Base-by-base conservation (phyloP, 2,329 filamentous ascomycete genomes). In the Fusarium verrucosum region DNA sequence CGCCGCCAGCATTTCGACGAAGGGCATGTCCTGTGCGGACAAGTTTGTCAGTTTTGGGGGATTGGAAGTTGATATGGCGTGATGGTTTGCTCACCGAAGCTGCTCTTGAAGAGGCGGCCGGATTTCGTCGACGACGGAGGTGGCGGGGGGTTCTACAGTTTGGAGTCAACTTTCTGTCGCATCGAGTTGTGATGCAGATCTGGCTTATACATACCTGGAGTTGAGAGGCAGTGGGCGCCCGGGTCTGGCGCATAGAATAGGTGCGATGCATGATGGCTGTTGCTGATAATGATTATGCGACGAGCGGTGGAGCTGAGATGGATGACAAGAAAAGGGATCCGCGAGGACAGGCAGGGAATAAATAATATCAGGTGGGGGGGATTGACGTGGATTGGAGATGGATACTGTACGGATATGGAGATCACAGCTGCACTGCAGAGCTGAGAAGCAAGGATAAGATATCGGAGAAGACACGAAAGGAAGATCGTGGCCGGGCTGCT, bases 181-280 rank as follows among this genome's bases (percentile, higher is more conserved):
- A 26, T n/a, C 30, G 32, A 20, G 20, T 37, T 33, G 38, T 26
- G 20, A 23, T 17, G 10, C 11, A 20, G 4, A 25, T n/a, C 8
- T 33, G 7, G 19, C 10, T 6, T 10, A 11, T 14, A 58, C 79
- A 62, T 74, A 87, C 85, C 78, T 87, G 85, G 41, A 88, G 82
- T 75, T 87, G 85, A 75, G 93, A 96, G 75, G 95, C 95, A 69
- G 95, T 99, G 44, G 95, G 95, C 80, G 92, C 92, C 85, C 95
- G 90, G 80, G 92, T 90, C 81, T 96, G 91, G 89, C 95, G 94
- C 95, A 97, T 96, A 74, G 93, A 97, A 80, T 98, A 99, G 69
- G 95, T 97, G 79, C 94, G 93, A 87, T 99, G 95, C 94, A 99
- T 99, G 55, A 63, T 81, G 80, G 37, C 20, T 41, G 23, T 9